A percentile compares a stretch with the other conserved stretches of the same genome.
phyloP scores from a whole-genome alignment of 2,329 filamentous ascomycete species.

The Cryphonectria radicalis region DNA sequence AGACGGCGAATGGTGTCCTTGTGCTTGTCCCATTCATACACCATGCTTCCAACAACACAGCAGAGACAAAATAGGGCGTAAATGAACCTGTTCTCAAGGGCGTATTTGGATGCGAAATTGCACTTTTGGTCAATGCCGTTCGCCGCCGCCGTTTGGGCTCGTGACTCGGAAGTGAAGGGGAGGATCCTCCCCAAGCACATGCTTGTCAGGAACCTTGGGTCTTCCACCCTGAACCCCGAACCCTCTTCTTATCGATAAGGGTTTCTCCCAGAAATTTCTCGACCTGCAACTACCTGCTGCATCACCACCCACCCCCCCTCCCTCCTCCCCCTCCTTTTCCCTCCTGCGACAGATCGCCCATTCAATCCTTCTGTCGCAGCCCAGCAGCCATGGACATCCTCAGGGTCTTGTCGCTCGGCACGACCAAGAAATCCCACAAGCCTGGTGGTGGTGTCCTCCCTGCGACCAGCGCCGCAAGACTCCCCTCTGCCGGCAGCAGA shows the following conservation, averaged over 20 bases:
- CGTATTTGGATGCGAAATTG: slow-evolving; percentile 10
- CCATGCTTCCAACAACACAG: slow-evolving; percentile 42
- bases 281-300: background rate
- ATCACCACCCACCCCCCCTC: background rate
- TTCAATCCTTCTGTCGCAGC: background rate
- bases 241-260: slow-evolving; percentile 27
- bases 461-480: slow-evolving; percentile 44
- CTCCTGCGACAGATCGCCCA: background rate
- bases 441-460: slow-evolving; percentile 34
- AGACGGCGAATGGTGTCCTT: slow-evolving; percentile 57
- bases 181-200: background rate
- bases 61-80: too few species aligned
- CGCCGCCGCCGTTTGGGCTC: slow-evolving; percentile 16
- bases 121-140: slow-evolving; percentile 24
- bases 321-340: background rate
- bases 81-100: background rate
- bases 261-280: slow-evolving; percentile 26
- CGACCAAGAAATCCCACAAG: slow-evolving; percentile 58
- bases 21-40: slow-evolving; percentile 52
- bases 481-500: slow-evolving; percentile 68
- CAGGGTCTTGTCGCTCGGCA: slow-evolving; percentile 72
- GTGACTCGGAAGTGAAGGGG: background rate
- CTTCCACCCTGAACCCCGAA: background rate
- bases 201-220: background rate
- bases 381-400: slow-evolving; percentile 67